Base-by-base conservation (phyloP, 768 basidiomycete species). In the Panaeolus cyanescens region DNA sequence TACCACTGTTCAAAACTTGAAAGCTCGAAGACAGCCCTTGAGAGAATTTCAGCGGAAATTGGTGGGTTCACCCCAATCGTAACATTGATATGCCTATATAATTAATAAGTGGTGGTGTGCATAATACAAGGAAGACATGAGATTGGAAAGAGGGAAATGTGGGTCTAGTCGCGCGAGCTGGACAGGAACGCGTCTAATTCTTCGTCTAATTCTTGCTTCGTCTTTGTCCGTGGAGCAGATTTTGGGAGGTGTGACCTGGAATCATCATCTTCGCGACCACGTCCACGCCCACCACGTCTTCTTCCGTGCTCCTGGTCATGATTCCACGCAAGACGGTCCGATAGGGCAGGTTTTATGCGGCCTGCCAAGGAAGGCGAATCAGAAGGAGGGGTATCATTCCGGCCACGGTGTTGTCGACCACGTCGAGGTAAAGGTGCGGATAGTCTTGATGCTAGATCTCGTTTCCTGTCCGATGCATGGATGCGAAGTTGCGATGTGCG, bases 181-280 rank as follows among this genome's bases (percentile, higher is more conserved):
- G 45, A 85, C 64, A 91, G 71, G 73, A 93, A 93, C 15, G 89
- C 88, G 32, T 94, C 92, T 53, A 94, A 77, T 68, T 95, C 92
- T 54, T 88, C 91, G 64, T 95, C 92, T 34, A 95, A 77, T 66
- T 94, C 91, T 73, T 90, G 84, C 69, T 87, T 87, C 0, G 85
- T 90, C 72, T 85, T 86, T 60, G 71, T 80, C 22, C 80, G 78
- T 42, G 82, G 76, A 36, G 76, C 72, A 59, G 70, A 65, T 70
- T 64, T 71, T 76, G 68, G 66, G 74, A 68, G 64, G 60, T 45
- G 28, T 37, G 64, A 69, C 66, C 63, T 60, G 67, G 67, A 70
- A 63, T 61, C 55, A 56, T 39, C 70, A 60, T 60, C 64, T 62
- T 59, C 64, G 15, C 45, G 59, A 58, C 62, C 62, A 57, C 61